Conservation (phyloP, 306 rosid genomes). For the Acacia melanoxylon region DNA sequence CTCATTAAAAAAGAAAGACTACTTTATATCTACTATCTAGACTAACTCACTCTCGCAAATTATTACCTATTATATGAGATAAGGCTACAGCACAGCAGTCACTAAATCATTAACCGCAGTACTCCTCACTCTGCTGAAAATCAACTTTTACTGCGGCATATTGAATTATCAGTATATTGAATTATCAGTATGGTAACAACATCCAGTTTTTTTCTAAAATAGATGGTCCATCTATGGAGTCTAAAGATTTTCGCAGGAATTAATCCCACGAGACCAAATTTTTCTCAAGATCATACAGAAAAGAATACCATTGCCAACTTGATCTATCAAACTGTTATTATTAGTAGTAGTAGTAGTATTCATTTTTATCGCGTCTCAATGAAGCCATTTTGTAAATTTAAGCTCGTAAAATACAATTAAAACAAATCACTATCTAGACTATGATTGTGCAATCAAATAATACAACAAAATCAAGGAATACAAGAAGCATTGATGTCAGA, state of each 20-base stretch:
- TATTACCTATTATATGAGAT: conserved; percentile 11
- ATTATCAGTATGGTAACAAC: conserved; percentile 10
- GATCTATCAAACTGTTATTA: not conserved
- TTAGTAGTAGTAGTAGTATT: too few relatives aligned
- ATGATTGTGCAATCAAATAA: not conserved
- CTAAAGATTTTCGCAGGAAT: not conserved
- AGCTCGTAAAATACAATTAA: not conserved
- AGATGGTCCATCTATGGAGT: not conserved
- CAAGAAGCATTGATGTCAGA: not conserved
- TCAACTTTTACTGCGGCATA: not conserved
- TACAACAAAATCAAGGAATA: not conserved
- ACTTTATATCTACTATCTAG: not conserved
- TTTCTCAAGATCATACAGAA: not conserved
- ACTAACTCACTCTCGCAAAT: not conserved
- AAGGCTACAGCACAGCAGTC: not conserved
- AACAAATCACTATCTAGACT: not conserved
- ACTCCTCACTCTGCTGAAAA: not conserved
- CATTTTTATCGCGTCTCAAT: not conserved
- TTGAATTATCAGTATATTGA: not conserved
- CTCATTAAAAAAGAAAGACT: not conserved
- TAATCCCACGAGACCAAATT: not conserved
- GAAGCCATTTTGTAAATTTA: not conserved
- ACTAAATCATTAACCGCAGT: not conserved
- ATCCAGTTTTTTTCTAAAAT: conserved; percentile 11
- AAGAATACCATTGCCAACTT: not conserved